phyloP scores from a whole-genome alignment of 2,329 filamentous ascomycete genomes.

The Colletotrichum tropicicola region DNA sequence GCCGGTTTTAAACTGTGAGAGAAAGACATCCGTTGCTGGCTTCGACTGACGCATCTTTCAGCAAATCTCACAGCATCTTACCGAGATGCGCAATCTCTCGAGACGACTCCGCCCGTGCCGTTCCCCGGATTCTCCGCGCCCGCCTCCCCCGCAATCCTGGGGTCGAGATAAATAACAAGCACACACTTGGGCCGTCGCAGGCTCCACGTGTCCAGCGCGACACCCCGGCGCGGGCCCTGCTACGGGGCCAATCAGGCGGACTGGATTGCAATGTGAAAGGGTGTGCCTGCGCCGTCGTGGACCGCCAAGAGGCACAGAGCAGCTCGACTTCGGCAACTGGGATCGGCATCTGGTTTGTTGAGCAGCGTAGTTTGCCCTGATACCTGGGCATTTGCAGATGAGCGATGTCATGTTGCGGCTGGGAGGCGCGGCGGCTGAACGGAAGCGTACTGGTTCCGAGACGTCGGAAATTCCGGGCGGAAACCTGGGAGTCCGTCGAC shows the following conservation, averaged over 20 bases:
- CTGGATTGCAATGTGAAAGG: background rate
- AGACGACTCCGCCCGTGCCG: background rate
- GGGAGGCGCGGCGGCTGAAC: background rate
- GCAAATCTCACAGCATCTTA: background rate
- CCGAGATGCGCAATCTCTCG: background rate
- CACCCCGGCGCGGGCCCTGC: background rate
- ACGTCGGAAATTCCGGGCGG: background rate
- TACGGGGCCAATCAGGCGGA: constrained; percentile 1
- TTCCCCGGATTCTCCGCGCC: constrained; percentile 22
- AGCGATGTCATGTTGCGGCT: background rate
- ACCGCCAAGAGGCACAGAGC: constrained; percentile 8
- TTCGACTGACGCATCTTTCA: background rate
- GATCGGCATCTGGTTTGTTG: constrained; percentile 23
- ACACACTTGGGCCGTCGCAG: background rate
- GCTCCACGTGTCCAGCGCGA: constrained; percentile 18
- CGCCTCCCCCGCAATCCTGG: constrained; percentile 22
- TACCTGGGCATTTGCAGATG: too few relatives aligned
- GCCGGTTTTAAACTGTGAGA: background rate
- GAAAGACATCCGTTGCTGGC: background rate
- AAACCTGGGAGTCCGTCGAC: background rate
- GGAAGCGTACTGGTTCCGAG: background rate
- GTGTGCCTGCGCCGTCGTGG: background rate
- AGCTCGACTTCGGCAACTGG: constrained; percentile 25
- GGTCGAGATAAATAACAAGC: background rate
- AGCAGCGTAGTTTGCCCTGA: too few relatives aligned